Evolutionary conservation across 768 basidiomycete genomes (phyloP).

Genomic region (Xanthoconium stramineum): DNA sequence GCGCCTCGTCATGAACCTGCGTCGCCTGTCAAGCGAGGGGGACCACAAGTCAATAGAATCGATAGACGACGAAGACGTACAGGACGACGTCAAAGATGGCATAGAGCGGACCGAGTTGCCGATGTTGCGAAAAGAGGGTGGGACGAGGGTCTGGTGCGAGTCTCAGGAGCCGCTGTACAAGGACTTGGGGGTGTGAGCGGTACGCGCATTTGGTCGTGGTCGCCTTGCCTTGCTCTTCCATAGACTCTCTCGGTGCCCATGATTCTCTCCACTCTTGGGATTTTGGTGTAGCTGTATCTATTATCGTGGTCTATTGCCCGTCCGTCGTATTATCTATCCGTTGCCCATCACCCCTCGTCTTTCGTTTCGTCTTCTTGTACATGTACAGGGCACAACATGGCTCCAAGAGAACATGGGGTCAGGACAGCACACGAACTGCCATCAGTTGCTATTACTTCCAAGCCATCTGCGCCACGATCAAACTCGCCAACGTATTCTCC

Average conservation of each 20-base stretch:
- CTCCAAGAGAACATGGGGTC: too few relatives aligned
- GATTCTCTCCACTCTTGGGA: too few relatives aligned
- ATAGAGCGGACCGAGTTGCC: conserved; percentile 7
- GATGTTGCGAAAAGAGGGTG: not conserved
- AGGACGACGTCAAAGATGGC: not conserved
- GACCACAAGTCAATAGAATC: not conserved
- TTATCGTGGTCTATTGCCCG: too few relatives aligned
- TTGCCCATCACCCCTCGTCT: too few relatives aligned
- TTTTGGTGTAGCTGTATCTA: too few relatives aligned
- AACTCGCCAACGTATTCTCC: conserved; percentile 11
- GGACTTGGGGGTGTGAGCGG: not conserved
- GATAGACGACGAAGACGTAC: not conserved
- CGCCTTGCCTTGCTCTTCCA: too few relatives aligned
- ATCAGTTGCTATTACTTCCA: not conserved
- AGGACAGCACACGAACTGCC: too few relatives aligned
- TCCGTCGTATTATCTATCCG: too few relatives aligned
- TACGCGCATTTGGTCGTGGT: too few relatives aligned
- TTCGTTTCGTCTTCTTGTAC: too few relatives aligned
- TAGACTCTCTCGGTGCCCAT: too few relatives aligned
- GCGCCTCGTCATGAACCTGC: conserved; percentile 33
- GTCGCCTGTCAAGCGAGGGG: conserved; percentile 12
- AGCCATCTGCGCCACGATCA: not conserved
- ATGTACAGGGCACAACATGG: too few relatives aligned
- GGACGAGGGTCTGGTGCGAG: not conserved
- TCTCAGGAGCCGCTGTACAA: not conserved